These are phyloP conservation scores for Calonectria montana DNA, from an alignment of 2,329 filamentous ascomycete genomes.

Conservation along the genomic window DNA sequence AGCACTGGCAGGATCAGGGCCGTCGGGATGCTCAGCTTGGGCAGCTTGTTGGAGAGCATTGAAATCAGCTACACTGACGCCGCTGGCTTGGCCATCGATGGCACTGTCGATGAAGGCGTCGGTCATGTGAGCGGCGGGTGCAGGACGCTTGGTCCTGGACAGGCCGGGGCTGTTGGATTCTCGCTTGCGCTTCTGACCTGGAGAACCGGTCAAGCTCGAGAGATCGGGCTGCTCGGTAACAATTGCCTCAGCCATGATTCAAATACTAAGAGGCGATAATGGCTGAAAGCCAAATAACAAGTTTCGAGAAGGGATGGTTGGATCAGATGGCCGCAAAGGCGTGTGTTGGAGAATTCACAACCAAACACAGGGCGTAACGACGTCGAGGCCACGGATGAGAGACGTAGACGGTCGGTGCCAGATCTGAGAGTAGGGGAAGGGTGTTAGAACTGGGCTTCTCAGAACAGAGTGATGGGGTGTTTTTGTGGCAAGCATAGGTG, in stretches of 20 bases:
- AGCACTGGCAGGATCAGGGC: constrained; percentile 63
- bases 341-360: constrained; percentile 21
- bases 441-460: constrained; percentile 36
- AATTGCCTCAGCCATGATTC: constrained; percentile 60
- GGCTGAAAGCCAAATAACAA: constrained; percentile 5
- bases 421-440: constrained; percentile 33
- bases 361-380: constrained; percentile 29
- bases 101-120: constrained; percentile 67
- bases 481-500: background rate
- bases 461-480: background rate
- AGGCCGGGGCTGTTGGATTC: constrained; percentile 61
- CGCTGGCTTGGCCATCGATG: constrained; percentile 57
- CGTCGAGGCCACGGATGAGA: constrained; percentile 37
- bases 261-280: constrained; percentile 10
- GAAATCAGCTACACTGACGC: constrained; percentile 65
- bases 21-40: constrained; percentile 57
- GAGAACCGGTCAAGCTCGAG: constrained; percentile 54
- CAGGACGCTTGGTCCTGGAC: constrained; percentile 62
- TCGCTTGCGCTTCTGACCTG: constrained; percentile 67
- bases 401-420: constrained; percentile 34
- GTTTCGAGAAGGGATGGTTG: constrained; percentile 13
- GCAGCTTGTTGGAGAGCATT: constrained; percentile 67
- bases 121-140: constrained; percentile 58
- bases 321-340: constrained; percentile 25
- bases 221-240: constrained; percentile 61